Base-by-base conservation (phyloP, 257 asterid species). In the Jacaranda mimosifolia region DNA sequence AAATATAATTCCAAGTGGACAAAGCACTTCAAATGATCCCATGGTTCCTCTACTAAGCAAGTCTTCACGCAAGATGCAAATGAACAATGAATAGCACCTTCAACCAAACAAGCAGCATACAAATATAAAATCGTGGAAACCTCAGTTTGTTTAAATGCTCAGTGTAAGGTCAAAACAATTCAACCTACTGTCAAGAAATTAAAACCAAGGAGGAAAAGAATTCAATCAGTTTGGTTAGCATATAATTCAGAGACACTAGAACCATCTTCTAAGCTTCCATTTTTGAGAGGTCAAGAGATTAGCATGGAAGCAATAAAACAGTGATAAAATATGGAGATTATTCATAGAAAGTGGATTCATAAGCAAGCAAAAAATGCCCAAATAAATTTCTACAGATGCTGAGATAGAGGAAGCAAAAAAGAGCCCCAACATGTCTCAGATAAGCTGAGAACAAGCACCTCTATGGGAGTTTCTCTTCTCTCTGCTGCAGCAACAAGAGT, bases 401-500 rank as follows among this genome's bases (percentile, higher is more conserved):
- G 72, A 68, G 12, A 13, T 38, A 59, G 56, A 48, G 48, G 12
- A 58, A 63, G 12, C 4, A 43, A 26, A 68, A 58, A 55, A 11
- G 58, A 15, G 63, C 74, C 32, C 70, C 13, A 79, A 77, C 14
- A 35, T 18, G 19, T 57, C 56, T 13, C 4, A 46, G 68, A 73
- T 73, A 59, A 58, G 32, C 72, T 26, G 15, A 69, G 63, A 78
- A 67, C 70, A 84, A 78, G 68, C 84, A 96, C 99, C 98, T 96
- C 98, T 73, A 93, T 85, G 46, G 96, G 97, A 73, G 95, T 89
- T 77, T 90, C 96, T 80, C 96, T 91, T 84, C 97, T 93, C 87
- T 96, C 99, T 51, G 99, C 99, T 3, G 99, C 99, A 57, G 97
- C 97, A 82, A 96, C 93, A 78, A 96, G 97, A 62, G 99, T 96